phyloP scores from a whole-genome alignment of 371 early-diverging fungal genomes.

The Funneliformis caledonium region DNA sequence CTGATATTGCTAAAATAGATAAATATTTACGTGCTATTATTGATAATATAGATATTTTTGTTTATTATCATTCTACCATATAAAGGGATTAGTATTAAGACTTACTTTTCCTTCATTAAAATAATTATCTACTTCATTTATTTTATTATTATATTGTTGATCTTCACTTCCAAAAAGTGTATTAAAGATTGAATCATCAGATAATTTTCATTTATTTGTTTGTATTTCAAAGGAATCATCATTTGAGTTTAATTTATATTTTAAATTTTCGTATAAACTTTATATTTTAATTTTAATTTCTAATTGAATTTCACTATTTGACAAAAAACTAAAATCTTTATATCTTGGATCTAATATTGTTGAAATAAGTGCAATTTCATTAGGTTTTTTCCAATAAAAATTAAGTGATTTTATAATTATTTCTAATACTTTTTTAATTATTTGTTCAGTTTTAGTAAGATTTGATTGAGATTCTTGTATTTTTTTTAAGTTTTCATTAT shows the following conservation, averaged over 20 bases:
- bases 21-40: neutral
- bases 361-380: neutral
- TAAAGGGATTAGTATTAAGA: neutral
- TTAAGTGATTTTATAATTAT: neutral
- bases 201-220: no score
- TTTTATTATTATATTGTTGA: neutral
- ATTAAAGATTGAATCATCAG: neutral
- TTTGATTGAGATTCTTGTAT: neutral
- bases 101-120: neutral
- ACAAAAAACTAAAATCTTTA: neutral
- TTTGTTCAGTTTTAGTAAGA: neutral
- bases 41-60: neutral
- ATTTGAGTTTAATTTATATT: neutral
- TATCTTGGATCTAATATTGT: neutral
- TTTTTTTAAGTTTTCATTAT: neutral
- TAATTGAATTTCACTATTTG: neutral
- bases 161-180: neutral
- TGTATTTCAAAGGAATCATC: neutral
- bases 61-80: neutral
- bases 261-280: neutral
- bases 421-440: neutral
- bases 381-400: neutral
- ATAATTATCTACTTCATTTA: conserved; percentile 7
- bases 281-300: neutral
- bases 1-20: no score